Conservation (phyloP, 2,329 filamentous ascomycete species). For the Diaporthe sp. region DNA sequence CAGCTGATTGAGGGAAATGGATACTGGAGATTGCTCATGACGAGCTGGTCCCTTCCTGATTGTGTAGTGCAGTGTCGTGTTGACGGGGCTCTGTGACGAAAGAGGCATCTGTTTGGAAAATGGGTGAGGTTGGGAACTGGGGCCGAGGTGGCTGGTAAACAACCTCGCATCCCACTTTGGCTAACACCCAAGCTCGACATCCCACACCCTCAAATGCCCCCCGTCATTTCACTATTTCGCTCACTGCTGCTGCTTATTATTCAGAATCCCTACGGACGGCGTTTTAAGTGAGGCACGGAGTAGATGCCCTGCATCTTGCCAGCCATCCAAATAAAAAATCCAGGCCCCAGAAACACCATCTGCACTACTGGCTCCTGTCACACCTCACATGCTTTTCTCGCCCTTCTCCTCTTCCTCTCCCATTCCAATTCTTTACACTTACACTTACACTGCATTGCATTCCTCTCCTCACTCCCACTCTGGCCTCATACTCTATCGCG, state of each 20-base stretch:
- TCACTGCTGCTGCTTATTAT: background rate
- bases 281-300: background rate
- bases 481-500: constrained; percentile 9
- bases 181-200: constrained; percentile 11
- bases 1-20: background rate
- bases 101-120: constrained; percentile 33
- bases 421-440: constrained; percentile 4
- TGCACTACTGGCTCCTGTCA: constrained; percentile 5
- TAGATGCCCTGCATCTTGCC: constrained; percentile 20
- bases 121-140: constrained; percentile 35
- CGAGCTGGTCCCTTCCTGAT: background rate
- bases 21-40: background rate
- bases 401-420: constrained; percentile 12
- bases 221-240: background rate
- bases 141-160: constrained; percentile 36
- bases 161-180: constrained; percentile 30
- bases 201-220: background rate
- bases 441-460: constrained; percentile 12
- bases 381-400: constrained; percentile 20
- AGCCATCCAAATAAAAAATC: constrained; percentile 20
- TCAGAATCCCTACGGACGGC: constrained; percentile 18
- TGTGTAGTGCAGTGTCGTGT: background rate
- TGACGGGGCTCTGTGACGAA: constrained; percentile 28
- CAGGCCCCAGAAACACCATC: constrained; percentile 18
- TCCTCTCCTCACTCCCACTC: constrained; percentile 11